Percentiles rank a stretch among this genome's conserved stretches.
Evolutionary conservation across 257 asterid genomes (phyloP).

Genomic region (Pogostemon cablin): DNA sequence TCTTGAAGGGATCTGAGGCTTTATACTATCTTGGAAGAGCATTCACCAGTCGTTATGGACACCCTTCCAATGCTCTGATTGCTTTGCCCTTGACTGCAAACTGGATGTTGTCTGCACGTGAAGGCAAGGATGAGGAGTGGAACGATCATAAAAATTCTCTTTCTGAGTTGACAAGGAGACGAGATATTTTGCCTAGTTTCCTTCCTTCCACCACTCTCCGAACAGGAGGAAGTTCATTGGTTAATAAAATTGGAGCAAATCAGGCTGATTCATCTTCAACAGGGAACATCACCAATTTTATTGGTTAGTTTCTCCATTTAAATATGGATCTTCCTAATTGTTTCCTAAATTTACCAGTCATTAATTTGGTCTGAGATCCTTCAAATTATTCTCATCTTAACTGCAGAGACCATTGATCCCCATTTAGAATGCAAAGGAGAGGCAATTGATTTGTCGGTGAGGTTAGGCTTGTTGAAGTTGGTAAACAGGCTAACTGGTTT

Average conservation of each 20-base stretch:
- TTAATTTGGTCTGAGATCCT: slow-evolving; percentile 4
- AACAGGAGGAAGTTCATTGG: slow-evolving; percentile 74
- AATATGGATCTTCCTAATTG: background rate
- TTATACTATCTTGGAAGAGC: slow-evolving; percentile 70
- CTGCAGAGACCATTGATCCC: slow-evolving; percentile 54
- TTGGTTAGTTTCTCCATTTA: slow-evolving; percentile 40
- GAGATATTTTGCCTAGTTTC: slow-evolving; percentile 42
- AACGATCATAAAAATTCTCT: slow-evolving; percentile 53
- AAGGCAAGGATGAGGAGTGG: slow-evolving; percentile 68
- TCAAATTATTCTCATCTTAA: slow-evolving; percentile 5
- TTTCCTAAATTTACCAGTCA: background rate
- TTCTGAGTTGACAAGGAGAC: slow-evolving; percentile 43
- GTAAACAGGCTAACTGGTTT: slow-evolving; percentile 71
- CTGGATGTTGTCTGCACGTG: slow-evolving; percentile 63
- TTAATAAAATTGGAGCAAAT: slow-evolving; percentile 36
- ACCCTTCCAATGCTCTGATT: slow-evolving; percentile 58
- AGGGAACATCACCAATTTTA: slow-evolving; percentile 38
- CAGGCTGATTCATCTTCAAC: slow-evolving; percentile 44
- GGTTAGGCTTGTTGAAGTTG: slow-evolving; percentile 82
- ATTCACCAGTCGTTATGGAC: slow-evolving; percentile 69
- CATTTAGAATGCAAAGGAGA: slow-evolving; percentile 78
- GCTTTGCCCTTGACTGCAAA: slow-evolving; percentile 64
- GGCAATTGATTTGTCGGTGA: slow-evolving; percentile 70
- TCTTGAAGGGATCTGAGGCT: slow-evolving; percentile 83
- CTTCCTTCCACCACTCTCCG: slow-evolving; percentile 75